phyloP scores from a whole-genome alignment of 805 yeast species.

The Nakazawaea peltata region DNA sequence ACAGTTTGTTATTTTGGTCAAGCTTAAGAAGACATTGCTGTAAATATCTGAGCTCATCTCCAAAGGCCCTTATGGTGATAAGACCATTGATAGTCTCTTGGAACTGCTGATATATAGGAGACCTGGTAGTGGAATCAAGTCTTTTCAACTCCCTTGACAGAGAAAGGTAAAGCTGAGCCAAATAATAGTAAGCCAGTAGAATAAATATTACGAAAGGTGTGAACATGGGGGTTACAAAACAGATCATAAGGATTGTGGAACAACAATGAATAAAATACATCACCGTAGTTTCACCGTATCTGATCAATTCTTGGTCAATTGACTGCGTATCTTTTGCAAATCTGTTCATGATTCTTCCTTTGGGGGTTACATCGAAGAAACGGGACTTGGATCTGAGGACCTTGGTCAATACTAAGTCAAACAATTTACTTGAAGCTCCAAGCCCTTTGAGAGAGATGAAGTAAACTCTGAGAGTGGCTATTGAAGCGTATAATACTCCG shows the following conservation, averaged over 20 bases:
- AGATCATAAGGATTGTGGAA: slow-evolving; percentile 62
- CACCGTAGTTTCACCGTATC: slow-evolving; percentile 54
- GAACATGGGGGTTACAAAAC: slow-evolving; percentile 74
- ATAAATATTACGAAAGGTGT: slow-evolving; percentile 56
- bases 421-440: slow-evolving; percentile 61
- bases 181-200: slow-evolving; percentile 43
- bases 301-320: slow-evolving; percentile 60
- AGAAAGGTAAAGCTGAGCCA: slow-evolving; percentile 57
- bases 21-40: slow-evolving; percentile 49
- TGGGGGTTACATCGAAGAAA: slow-evolving; percentile 83
- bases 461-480: slow-evolving; percentile 47
- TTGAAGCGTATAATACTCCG: slow-evolving; percentile 46
- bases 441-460: slow-evolving; percentile 56
- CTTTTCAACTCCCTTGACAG: slow-evolving; percentile 67
- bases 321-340: slow-evolving; percentile 76
- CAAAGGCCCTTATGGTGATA: slow-evolving; percentile 54
- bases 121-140: slow-evolving; percentile 59
- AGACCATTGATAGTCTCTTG: slow-evolving; percentile 63
- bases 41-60: slow-evolving; percentile 45
- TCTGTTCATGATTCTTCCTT: slow-evolving; percentile 74
- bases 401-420: slow-evolving; percentile 42
- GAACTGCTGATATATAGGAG: slow-evolving; percentile 64
- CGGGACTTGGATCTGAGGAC: slow-evolving; percentile 78
- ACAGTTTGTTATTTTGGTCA: slow-evolving; percentile 76
- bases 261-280: slow-evolving; percentile 43